Conservation (phyloP, 163 green algal genomes). For the Scenedesmus sp. region DNA sequence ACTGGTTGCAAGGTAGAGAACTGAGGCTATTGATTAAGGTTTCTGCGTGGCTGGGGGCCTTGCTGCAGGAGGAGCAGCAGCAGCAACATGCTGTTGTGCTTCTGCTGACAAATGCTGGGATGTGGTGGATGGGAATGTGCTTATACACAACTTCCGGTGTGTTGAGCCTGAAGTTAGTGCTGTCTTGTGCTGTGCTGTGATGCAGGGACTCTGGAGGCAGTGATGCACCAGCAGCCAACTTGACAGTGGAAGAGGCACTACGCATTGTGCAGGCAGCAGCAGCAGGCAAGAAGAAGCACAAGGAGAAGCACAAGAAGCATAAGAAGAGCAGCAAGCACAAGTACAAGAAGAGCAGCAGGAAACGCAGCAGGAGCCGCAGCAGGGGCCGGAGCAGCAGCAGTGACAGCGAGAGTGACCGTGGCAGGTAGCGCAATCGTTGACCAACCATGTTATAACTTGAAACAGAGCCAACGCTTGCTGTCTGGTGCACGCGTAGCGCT, state of each 20-base stretch:
- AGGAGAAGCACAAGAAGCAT: constrained; percentile 64
- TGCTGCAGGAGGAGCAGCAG: too few species aligned
- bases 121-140: too few species aligned
- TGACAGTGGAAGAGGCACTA: constrained; percentile 61
- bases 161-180: background rate
- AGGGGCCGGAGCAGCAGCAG: constrained; percentile 1
- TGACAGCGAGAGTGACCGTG: background rate
- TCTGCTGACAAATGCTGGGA: background rate
- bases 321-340: constrained; percentile 64
- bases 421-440: background rate
- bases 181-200: background rate
- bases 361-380: constrained; percentile 45
- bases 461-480: too few species aligned
- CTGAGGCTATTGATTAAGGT: too few species aligned
- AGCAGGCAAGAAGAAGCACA: constrained; percentile 53
- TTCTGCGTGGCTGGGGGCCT: too few species aligned
- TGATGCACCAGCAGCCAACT: constrained; percentile 2
- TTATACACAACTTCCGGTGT: background rate
- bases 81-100: too few species aligned
- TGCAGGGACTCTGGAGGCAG: background rate
- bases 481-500: too few species aligned
- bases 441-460: too few species aligned
- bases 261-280: constrained; percentile 60
- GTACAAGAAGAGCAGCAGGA: constrained; percentile 66
- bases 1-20: too few species aligned